Percentiles rank a stretch among this genome's conserved stretches.
These are phyloP conservation scores for Kalaharituber pfeilii DNA, from an alignment of 2,329 filamentous ascomycete species.

Conservation along the genomic window DNA sequence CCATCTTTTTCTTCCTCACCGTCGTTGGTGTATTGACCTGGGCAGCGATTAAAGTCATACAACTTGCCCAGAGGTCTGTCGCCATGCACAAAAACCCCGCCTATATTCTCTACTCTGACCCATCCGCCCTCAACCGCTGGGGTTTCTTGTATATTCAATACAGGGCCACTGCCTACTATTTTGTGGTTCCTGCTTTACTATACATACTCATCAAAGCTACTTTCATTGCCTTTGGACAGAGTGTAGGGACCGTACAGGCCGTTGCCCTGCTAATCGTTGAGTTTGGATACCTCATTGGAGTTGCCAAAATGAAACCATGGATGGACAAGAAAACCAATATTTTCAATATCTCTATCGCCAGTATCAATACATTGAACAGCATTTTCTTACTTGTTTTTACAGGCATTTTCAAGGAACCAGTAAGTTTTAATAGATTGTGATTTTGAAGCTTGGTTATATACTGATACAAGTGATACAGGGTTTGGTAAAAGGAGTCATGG, in stretches of 20 bases:
- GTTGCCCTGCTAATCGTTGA: conserved; percentile 72
- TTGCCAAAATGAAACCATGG: conserved; percentile 49
- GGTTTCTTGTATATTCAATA: conserved; percentile 96
- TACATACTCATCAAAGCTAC: conserved; percentile 78
- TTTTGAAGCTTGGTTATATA: background rate
- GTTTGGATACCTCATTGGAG: conserved; percentile 54
- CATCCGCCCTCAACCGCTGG: conserved; percentile 91
- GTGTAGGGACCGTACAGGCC: conserved; percentile 53
- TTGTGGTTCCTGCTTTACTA: conserved; percentile 59
- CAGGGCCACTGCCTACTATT: conserved; percentile 89
- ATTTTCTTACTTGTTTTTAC: conserved; percentile 82
- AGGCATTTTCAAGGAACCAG: conserved; percentile 43
- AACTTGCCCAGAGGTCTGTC: conserved; percentile 73
- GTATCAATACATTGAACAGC: conserved; percentile 75
- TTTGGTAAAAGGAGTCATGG: conserved; percentile 72
- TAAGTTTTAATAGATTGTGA: background rate
- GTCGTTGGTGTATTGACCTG: conserved; percentile 62
- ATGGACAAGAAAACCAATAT: conserved; percentile 69
- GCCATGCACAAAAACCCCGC: conserved; percentile 88
- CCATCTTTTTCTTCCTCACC: conserved; percentile 73
- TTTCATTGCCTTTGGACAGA: conserved; percentile 70
- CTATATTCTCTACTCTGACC: conserved; percentile 92
- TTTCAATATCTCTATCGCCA: conserved; percentile 83
- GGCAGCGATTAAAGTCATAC: conserved; percentile 79
- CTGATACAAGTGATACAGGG: conserved; percentile 29